Percentiles rank a stretch among this genome's conserved stretches.
phyloP scores from a whole-genome alignment of 2,329 filamentous ascomycete genomes.

The Trematosphaeria pertusa region DNA sequence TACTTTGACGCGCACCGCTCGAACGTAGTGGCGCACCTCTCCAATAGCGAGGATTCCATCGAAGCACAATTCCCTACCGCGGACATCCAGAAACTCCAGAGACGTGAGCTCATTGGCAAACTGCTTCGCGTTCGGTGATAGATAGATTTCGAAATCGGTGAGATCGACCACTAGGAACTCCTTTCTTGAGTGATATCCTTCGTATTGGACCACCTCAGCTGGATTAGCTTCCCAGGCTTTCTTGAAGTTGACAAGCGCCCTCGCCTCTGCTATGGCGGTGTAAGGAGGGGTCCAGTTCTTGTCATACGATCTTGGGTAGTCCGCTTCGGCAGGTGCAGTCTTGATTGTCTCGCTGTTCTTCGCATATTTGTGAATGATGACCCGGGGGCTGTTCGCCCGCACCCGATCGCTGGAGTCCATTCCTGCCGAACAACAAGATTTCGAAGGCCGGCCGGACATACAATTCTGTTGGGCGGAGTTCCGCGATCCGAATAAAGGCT shows the following conservation, averaged over 20 bases:
- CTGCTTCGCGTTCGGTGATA: neutral
- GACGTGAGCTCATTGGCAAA: constrained; percentile 22
- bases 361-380: constrained; percentile 3
- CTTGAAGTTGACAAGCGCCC: constrained; percentile 15
- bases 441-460: no score
- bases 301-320: constrained; percentile 20
- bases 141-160: constrained; percentile 35
- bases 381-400: constrained; percentile 1
- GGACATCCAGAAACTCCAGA: constrained; percentile 26
- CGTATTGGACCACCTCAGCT: neutral
- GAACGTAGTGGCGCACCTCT: constrained; percentile 57
- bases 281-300: constrained; percentile 17
- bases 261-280: constrained; percentile 11
- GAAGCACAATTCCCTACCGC: constrained; percentile 28
- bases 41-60: constrained; percentile 55
- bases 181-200: constrained; percentile 7
- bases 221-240: constrained; percentile 17
- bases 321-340: constrained; percentile 6
- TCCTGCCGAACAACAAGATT: no score
- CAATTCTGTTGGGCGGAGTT: no score
- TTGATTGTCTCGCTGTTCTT: neutral
- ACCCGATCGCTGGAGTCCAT: no score
- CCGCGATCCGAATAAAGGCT: no score
- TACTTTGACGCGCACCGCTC: constrained; percentile 62
- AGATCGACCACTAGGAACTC: constrained; percentile 24